Evolutionary conservation across 495 filamentous ascomycete species (phyloP), one percentile per base, ranked within the genome.

Genomic region (Pseudotulostoma volvatum): DNA sequence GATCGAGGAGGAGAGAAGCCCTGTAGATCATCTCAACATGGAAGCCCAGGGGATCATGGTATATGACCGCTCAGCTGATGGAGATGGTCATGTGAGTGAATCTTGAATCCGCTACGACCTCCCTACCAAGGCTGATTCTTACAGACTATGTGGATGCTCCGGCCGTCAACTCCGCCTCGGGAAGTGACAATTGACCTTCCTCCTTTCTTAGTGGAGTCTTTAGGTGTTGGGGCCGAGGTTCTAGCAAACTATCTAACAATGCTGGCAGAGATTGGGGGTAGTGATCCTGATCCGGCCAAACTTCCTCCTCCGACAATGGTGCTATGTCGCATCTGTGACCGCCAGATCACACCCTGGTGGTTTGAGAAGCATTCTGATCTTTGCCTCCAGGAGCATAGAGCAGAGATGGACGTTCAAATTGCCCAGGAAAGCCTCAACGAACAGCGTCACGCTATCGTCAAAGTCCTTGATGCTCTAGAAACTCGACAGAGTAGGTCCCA

Each of bases 121-220:
- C 31, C 18, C 4, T 3, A 35, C 33, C 13, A 5, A 14, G 14
- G 28, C 33, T 15, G 33, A 33, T 39, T 31, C n/a, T 13, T 40
- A 30, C 48, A 95, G 87, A 93, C 87, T 28, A 97, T 97, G 90
- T 97, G 90, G 90, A 96, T 96, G 84, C 72, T 97, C 39, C 80
- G 87, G 48, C 92, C 85, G n/a, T 86, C 84, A 56, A 74, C 84
- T 21, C 68, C 85, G 32, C 84, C 82, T 5, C 73, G 81, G 47
- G 85, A 94, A 63, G 79, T 96, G 37, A 93, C 87, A 35, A 94
- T 97, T 47, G 90, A 96, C 53, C 72, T 97, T 15, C 88, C 90
- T 31, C 66, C 73, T 23, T 57, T 93, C n/a, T 74, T 97, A 36
- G 88, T 96, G 34, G 90, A 95, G 48, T 84, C 86, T 11, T 68